phyloP scores from a whole-genome alignment of 192 early-diverging fungal species.

The Coemansia sp. region DNA sequence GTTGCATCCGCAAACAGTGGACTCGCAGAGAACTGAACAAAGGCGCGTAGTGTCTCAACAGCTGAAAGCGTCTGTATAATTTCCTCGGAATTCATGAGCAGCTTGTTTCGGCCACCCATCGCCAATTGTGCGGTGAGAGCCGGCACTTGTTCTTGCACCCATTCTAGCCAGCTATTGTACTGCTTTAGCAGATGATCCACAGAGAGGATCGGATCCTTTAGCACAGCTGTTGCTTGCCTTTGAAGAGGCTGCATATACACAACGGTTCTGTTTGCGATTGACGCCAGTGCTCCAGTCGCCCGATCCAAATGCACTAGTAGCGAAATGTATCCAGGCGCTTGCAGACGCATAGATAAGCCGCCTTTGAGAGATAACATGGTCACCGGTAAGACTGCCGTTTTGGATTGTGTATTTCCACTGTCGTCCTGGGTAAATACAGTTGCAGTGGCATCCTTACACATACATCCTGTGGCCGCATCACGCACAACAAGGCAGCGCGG shows the following conservation, averaged over 20 bases:
- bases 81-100: not conserved
- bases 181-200: not conserved
- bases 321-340: conserved; percentile 37
- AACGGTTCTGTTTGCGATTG: conserved; percentile 10
- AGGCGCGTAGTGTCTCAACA: conserved; percentile 27
- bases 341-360: conserved; percentile 6
- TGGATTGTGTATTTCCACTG: not conserved
- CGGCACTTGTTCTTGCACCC: not conserved
- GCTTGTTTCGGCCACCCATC: not conserved
- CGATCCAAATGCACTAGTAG: conserved; percentile 17
- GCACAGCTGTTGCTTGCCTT: not conserved
- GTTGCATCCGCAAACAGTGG: not conserved
- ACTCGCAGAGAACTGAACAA: conserved; percentile 12
- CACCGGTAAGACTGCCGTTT: conserved; percentile 12
- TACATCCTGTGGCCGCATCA: conserved; percentile 21
- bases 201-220: not conserved
- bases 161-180: conserved; percentile 23
- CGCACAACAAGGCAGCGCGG: conserved; percentile 46
- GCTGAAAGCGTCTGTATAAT: conserved; percentile 8
- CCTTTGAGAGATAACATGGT: conserved; percentile 18
- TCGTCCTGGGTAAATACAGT: not conserved
- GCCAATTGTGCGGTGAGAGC: conserved; percentile 10
- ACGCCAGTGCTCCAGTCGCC: not conserved
- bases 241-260: conserved; percentile 33
- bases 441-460: conserved; percentile 29